Evolutionary conservation across 768 basidiomycete species (phyloP).

Genomic region (Tephrocybe sp.): DNA sequence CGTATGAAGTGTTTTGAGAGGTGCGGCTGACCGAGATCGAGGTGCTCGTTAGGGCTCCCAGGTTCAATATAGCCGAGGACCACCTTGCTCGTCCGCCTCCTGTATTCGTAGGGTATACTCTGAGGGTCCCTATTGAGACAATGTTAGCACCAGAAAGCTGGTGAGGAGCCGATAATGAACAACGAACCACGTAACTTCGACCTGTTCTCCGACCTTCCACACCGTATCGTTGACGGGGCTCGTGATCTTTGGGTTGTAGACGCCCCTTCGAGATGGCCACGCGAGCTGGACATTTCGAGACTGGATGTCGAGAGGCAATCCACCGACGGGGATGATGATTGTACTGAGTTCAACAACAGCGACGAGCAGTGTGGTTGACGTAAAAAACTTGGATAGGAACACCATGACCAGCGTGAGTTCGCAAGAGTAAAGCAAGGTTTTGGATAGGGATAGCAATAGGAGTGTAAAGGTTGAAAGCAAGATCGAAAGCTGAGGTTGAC

Average conservation of each 20-base stretch:
- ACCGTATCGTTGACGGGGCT: slow-evolving; percentile 33
- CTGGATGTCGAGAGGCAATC: slow-evolving; percentile 28
- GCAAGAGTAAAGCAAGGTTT: slow-evolving; percentile 13
- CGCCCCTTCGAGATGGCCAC: slow-evolving; percentile 22
- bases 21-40: slow-evolving; percentile 42
- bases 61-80: slow-evolving; percentile 40
- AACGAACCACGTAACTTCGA: slow-evolving; percentile 44
- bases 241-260: slow-evolving; percentile 42
- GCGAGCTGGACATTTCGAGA: slow-evolving; percentile 11
- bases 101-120: slow-evolving; percentile 27
- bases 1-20: neutral
- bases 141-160: slow-evolving; percentile 8
- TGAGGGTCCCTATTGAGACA: slow-evolving; percentile 36
- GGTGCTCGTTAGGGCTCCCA: slow-evolving; percentile 41
- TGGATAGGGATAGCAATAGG: slow-evolving; percentile 3
- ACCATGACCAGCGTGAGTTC: slow-evolving; percentile 33
- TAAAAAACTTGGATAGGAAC: slow-evolving; percentile 25
- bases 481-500: slow-evolving; percentile 15
- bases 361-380: slow-evolving; percentile 21
- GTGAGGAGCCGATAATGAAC: slow-evolving; percentile 10
- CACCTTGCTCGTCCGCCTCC: slow-evolving; percentile 39
- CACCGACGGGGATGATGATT: slow-evolving; percentile 20
- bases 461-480: slow-evolving; percentile 10
- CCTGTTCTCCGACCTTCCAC: slow-evolving; percentile 37
- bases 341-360: slow-evolving; percentile 20